Percentiles rank a stretch among this genome's conserved stretches.
Conservation (phyloP, 768 basidiomycete genomes). For the Auricularia sp. region DNA sequence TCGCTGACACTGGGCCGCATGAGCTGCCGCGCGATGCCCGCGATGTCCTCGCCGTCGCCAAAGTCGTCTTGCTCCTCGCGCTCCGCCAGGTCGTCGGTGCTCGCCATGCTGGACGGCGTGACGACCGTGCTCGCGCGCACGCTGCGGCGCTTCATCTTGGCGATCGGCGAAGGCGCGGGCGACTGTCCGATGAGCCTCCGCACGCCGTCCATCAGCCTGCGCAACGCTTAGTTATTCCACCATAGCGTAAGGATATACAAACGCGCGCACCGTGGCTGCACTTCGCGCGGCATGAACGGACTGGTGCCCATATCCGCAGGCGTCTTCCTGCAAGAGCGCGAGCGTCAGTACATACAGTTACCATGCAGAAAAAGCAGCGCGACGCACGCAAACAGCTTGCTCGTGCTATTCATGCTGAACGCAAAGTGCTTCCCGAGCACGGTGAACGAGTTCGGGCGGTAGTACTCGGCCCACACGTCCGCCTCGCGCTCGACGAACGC, state of each 20-base stretch:
- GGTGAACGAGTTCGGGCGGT: conserved; percentile 75
- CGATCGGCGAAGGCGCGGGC: neutral
- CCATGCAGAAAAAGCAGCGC: neutral
- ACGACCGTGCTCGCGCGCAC: neutral
- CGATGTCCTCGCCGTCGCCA: neutral
- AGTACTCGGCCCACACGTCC: conserved; percentile 87
- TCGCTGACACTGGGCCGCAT: neutral
- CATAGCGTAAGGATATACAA: neutral
- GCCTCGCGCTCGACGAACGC: conserved; percentile 49
- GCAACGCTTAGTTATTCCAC: neutral
- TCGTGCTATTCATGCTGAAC: conserved; percentile 84
- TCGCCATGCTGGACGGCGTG: neutral
- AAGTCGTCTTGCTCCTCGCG: neutral
- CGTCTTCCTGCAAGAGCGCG: neutral
- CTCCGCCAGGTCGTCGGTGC: neutral
- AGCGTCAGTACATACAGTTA: neutral
- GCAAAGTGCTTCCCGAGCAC: conserved; percentile 82
- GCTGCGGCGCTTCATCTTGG: neutral
- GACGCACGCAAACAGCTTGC: conserved; percentile 65
- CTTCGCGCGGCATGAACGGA: neutral
- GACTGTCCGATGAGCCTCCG: neutral
- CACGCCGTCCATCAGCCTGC: neutral
- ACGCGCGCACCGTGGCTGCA: neutral
- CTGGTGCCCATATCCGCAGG: neutral
- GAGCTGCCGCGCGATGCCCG: neutral